These are phyloP conservation scores for Podospora australis DNA, from an alignment of 495 filamentous ascomycete genomes.

Conservation along the genomic window DNA sequence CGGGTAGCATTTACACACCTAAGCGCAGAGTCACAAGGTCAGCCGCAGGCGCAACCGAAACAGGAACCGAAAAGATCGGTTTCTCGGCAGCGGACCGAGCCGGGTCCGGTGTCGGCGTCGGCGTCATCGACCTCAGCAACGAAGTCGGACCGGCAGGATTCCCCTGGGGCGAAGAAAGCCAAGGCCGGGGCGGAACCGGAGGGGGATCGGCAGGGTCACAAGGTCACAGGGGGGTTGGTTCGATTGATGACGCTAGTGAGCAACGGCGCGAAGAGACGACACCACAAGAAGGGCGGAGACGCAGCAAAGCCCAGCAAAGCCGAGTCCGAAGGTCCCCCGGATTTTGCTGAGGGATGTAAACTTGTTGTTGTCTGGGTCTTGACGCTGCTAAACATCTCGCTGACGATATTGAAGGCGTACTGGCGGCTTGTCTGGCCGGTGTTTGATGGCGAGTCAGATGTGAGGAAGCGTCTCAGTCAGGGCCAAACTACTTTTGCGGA, in stretches of 20 bases:
- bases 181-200: constrained; percentile 7
- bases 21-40: neutral
- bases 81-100: neutral
- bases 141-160: constrained; percentile 5
- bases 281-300: neutral
- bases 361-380: neutral
- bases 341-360: neutral
- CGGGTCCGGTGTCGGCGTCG: constrained; percentile 8
- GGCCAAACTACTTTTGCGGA: constrained; percentile 19
- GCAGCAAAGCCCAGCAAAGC: neutral
- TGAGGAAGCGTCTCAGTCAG: constrained; percentile 16
- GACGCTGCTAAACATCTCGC: constrained; percentile 7
- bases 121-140: neutral
- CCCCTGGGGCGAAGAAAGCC: constrained; percentile 4
- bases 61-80: neutral
- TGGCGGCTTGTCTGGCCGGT: constrained; percentile 25
- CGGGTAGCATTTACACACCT: constrained; percentile 18
- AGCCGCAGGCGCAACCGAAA: neutral
- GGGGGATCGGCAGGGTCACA: neutral
- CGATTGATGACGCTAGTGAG: neutral
- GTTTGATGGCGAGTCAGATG: constrained; percentile 21
- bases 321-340: neutral
- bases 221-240: neutral
- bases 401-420: constrained; percentile 15
- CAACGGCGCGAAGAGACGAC: neutral